These are phyloP conservation scores for Apiospora hydei DNA, from an alignment of 2,329 filamentous ascomycete genomes.

Conservation along the genomic window DNA sequence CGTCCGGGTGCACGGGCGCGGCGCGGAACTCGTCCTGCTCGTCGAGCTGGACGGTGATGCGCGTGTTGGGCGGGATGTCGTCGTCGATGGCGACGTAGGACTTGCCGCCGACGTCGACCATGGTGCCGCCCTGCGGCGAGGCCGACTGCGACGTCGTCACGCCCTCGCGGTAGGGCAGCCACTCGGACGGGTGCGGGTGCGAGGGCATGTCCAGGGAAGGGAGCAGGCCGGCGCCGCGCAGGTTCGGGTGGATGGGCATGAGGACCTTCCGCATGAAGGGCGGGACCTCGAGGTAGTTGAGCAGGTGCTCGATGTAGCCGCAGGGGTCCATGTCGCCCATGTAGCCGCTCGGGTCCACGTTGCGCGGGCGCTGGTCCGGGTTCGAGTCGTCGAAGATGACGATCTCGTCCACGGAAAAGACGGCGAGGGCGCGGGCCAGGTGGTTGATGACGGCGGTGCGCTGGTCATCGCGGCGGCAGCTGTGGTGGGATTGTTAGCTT, in stretches of 20 bases:
- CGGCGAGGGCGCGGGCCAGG: conserved; percentile 80
- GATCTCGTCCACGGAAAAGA: conserved; percentile 86
- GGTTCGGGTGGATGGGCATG: conserved; percentile 81
- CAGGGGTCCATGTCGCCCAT: conserved; percentile 78
- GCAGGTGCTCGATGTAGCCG: conserved; percentile 80
- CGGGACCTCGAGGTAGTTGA: conserved; percentile 84
- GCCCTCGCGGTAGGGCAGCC: conserved; percentile 81
- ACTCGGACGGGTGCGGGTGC: conserved; percentile 78
- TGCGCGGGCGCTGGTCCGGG: conserved; percentile 50
- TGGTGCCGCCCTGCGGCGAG: conserved; percentile 55
- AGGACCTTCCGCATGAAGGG: conserved; percentile 79
- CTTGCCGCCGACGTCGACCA: conserved; percentile 65
- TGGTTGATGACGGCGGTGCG: conserved; percentile 76
- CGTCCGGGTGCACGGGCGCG: conserved; percentile 70
- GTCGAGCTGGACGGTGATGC: conserved; percentile 75
- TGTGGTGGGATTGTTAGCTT: conserved; percentile 43
- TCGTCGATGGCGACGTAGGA: conserved; percentile 63
- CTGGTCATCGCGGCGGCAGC: conserved; percentile 76
- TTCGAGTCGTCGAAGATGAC: conserved; percentile 79
- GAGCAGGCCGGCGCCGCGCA: conserved; percentile 74
- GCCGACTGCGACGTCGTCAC: conserved; percentile 62
- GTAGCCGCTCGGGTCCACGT: conserved; percentile 60
- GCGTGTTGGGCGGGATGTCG: conserved; percentile 71
- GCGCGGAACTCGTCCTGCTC: conserved; percentile 52
- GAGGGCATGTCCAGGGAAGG: conserved; percentile 86